Percentiles rank a stretch among this genome's conserved stretches.
Conservation (phyloP, 1,284 basidiomycete species). For the Malassezia nana region DNA sequence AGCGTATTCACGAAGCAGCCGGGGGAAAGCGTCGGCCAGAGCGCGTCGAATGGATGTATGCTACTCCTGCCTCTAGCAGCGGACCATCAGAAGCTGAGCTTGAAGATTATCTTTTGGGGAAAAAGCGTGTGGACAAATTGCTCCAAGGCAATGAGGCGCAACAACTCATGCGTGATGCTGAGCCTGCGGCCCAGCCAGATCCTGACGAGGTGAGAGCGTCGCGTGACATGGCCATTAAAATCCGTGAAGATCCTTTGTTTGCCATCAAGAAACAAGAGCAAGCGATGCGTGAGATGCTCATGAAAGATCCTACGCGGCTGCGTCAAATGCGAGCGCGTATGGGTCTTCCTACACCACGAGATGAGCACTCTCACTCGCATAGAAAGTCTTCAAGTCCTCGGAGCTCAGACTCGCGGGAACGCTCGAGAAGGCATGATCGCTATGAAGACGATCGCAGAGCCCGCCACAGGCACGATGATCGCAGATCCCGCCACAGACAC, state of each 20-base stretch:
- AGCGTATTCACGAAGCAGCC: constrained; percentile 65
- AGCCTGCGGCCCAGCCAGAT: constrained; percentile 26
- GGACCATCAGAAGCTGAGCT: constrained; percentile 69
- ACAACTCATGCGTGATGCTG: constrained; percentile 28
- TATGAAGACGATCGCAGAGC: constrained; percentile 4
- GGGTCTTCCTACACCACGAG: constrained; percentile 55
- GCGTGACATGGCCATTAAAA: constrained; percentile 80
- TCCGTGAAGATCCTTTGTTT: constrained; percentile 87
- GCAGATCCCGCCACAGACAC: constrained; percentile 31
- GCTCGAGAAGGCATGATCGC: not conserved
- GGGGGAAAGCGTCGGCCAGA: constrained; percentile 88
- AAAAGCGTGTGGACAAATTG: constrained; percentile 94
- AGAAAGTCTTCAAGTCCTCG: constrained; percentile 51
- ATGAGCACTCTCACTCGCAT: constrained; percentile 51
- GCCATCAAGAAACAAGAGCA: constrained; percentile 98
- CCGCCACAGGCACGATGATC: not conserved
- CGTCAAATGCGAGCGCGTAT: constrained; percentile 58
- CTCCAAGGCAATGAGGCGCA: constrained; percentile 73
- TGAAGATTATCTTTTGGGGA: constrained; percentile 94
- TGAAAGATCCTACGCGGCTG: constrained; percentile 80
- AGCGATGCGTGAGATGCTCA: constrained; percentile 74
- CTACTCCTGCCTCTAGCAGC: constrained; percentile 76
- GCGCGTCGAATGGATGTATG: constrained; percentile 97
- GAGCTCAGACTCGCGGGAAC: not conserved
- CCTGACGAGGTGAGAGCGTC: constrained; percentile 55